phyloP scores from a whole-genome alignment of 192 early-diverging fungal genomes.

The Coemansia reversa region DNA sequence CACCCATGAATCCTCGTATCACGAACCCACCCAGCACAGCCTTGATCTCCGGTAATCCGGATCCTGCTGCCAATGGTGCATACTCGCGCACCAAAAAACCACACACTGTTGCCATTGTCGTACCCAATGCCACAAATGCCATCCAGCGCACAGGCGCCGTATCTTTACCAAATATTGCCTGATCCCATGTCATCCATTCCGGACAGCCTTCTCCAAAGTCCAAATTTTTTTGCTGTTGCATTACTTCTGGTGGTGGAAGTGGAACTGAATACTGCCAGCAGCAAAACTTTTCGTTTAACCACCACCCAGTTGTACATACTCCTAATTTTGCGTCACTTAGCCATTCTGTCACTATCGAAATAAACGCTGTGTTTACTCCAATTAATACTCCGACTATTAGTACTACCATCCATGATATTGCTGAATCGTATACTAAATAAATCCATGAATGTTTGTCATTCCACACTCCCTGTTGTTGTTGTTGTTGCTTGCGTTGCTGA shows the following conservation, averaged over 20 bases:
- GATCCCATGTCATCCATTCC: conserved; percentile 75
- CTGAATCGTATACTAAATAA: conserved; percentile 63
- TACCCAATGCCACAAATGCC: conserved; percentile 73
- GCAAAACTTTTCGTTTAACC: conserved; percentile 90
- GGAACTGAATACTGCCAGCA: conserved; percentile 65
- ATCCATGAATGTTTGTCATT: conserved; percentile 2
- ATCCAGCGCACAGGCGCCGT: conserved; percentile 71
- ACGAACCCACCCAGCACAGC: conserved; percentile 86
- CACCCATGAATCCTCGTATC: conserved; percentile 91
- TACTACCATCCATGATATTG: conserved; percentile 85
- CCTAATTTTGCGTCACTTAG: conserved; percentile 85
- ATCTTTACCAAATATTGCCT: conserved; percentile 50
- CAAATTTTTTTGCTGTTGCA: not conserved
- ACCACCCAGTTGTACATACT: conserved; percentile 80
- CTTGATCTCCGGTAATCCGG: conserved; percentile 92
- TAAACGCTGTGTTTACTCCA: conserved; percentile 82
- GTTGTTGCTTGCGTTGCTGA: conserved; percentile 9
- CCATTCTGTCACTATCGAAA: conserved; percentile 90
- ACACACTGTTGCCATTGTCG: conserved; percentile 68
- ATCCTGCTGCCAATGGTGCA: conserved; percentile 91
- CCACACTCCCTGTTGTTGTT: not conserved
- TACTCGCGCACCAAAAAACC: conserved; percentile 73
- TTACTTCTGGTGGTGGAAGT: not conserved
- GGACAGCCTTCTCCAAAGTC: conserved; percentile 56
- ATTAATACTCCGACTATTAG: conserved; percentile 74